These are phyloP conservation scores for Lyophyllum shimeji DNA, from an alignment of 768 basidiomycete species.

Conservation along the genomic window DNA sequence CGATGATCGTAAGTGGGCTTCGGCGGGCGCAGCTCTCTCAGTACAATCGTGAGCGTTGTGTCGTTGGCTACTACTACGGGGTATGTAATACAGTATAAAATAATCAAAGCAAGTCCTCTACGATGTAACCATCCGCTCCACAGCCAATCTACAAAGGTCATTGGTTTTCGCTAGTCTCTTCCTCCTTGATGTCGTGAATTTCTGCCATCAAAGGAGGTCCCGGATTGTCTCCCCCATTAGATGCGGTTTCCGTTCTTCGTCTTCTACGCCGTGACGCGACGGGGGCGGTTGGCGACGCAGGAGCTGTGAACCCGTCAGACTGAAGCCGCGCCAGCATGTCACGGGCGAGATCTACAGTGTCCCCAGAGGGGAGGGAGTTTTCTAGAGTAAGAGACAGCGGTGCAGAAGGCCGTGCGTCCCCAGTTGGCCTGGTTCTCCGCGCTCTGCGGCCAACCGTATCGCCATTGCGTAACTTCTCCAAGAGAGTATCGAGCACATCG, in stretches of 20 bases:
- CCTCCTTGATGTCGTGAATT: conserved; percentile 26
- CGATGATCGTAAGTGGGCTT: too few species aligned
- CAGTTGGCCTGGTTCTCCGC: conserved; percentile 46
- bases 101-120: conserved; percentile 4
- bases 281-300: conserved; percentile 48
- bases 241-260: conserved; percentile 32
- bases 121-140: not conserved
- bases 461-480: conserved; percentile 73
- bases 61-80: conserved; percentile 4
- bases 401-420: conserved; percentile 30
- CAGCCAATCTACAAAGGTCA: not conserved
- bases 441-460: conserved; percentile 60
- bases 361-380: conserved; percentile 27
- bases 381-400: conserved; percentile 36
- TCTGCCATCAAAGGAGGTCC: conserved; percentile 32
- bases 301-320: conserved; percentile 63
- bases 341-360: conserved; percentile 56
- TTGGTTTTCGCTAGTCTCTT: conserved; percentile 3
- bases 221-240: conserved; percentile 26
- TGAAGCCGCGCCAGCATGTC: conserved; percentile 77
- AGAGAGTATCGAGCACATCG: conserved; percentile 67
- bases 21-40: not conserved
- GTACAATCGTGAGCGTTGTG: not conserved
- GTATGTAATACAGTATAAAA: conserved; percentile 2
- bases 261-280: conserved; percentile 37